A percentile compares a stretch with the other conserved stretches of the same genome.
phyloP scores from a whole-genome alignment of 2,329 filamentous ascomycete genomes.

The Hymenoscyphus albidus region DNA sequence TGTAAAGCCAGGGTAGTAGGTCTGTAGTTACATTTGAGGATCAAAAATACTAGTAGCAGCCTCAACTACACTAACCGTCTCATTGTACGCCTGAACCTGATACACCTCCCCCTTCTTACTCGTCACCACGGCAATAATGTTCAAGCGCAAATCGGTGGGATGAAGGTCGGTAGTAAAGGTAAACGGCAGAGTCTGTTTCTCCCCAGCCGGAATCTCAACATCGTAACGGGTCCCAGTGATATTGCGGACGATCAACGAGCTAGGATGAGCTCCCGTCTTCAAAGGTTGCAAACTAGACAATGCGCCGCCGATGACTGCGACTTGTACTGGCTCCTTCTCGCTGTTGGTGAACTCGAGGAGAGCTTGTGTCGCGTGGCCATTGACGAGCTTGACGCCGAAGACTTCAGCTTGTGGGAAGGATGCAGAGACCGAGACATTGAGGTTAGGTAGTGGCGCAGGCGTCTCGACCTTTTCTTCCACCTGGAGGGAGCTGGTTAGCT shows the following conservation, averaged over 20 bases:
- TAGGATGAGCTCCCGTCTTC: constrained; percentile 45
- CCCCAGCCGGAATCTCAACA: constrained; percentile 68
- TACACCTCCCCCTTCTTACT: constrained; percentile 65
- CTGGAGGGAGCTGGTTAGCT: constrained; percentile 19
- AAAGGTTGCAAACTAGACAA: constrained; percentile 57
- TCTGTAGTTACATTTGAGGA: constrained; percentile 76
- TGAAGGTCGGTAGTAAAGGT: constrained; percentile 87
- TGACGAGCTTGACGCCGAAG: constrained; percentile 93
- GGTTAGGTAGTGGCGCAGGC: constrained; percentile 38
- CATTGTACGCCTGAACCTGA: constrained; percentile 76
- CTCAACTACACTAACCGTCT: constrained; percentile 82
- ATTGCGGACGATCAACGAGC: constrained; percentile 70
- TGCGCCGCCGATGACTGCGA: constrained; percentile 73
- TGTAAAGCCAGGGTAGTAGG: background rate
- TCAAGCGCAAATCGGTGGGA: constrained; percentile 80
- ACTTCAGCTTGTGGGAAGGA: constrained; percentile 64
- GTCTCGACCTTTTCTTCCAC: constrained; percentile 28
- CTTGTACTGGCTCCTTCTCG: constrained; percentile 69
- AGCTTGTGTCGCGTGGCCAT: constrained; percentile 80
- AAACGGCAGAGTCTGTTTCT: constrained; percentile 74
- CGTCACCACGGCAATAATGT: constrained; percentile 70
- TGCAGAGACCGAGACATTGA: constrained; percentile 63
- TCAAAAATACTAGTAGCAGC: constrained; percentile 88
- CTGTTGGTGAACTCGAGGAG: constrained; percentile 80
- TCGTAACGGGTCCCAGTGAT: constrained; percentile 74